These are phyloP conservation scores for Tricholoma saponaceum DNA, from an alignment of 768 basidiomycete genomes.

Conservation along the genomic window DNA sequence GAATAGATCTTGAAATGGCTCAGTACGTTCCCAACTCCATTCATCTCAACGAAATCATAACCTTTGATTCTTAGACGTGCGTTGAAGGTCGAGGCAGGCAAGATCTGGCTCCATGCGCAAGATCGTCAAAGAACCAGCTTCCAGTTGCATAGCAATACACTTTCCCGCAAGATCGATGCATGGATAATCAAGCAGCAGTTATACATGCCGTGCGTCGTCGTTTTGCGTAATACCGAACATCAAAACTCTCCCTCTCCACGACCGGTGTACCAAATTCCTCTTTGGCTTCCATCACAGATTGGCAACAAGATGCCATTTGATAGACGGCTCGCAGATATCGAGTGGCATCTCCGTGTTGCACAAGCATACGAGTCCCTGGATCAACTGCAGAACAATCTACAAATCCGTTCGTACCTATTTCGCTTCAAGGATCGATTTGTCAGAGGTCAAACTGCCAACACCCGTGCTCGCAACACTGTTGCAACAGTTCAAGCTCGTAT, in stretches of 20 bases:
- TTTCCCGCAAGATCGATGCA: slow-evolving; percentile 5
- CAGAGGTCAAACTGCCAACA: slow-evolving; percentile 7
- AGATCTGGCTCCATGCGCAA: slow-evolving; percentile 4
- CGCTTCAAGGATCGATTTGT: slow-evolving; percentile 5
- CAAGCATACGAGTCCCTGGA: slow-evolving; percentile 13
- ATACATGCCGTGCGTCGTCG: slow-evolving; percentile 8
- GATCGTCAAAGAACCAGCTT: slow-evolving; percentile 7
- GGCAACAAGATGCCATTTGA: not conserved
- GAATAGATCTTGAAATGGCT: slow-evolving; percentile 11
- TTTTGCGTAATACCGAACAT: not conserved
- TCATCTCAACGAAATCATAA: not conserved
- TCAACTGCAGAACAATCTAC: slow-evolving; percentile 2
- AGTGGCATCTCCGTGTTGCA: slow-evolving; percentile 6
- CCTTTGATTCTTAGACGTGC: not conserved
- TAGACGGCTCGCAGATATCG: not conserved
- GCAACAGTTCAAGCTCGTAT: not conserved
- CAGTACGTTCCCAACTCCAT: slow-evolving; percentile 9
- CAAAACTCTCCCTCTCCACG: not conserved
- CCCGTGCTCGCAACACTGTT: slow-evolving; percentile 1
- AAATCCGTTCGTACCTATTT: slow-evolving; percentile 2
- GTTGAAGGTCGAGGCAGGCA: not conserved
- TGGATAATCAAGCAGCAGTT: slow-evolving; percentile 11
- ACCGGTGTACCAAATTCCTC: not conserved
- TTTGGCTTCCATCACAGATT: slow-evolving; percentile 7
- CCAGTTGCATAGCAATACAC: slow-evolving; percentile 5